Evolutionary conservation across 768 basidiomycete species (phyloP), one percentile per base, ranked within the genome.

Genomic region (Psilocybe subaeruginosa): DNA sequence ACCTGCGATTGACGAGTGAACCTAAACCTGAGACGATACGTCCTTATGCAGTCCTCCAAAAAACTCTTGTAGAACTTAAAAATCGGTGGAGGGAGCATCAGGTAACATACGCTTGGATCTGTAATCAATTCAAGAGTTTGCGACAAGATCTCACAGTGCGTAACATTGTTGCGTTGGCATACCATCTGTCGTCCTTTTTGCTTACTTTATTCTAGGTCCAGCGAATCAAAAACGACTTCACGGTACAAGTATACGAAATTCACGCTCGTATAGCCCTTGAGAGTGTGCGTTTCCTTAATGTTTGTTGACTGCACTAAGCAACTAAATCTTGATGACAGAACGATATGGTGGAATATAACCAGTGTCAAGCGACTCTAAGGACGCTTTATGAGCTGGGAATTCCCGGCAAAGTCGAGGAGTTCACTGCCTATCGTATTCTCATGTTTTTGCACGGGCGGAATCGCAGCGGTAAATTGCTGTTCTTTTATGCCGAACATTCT

Each of bases 301-400:
- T 50, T 56, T 33, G 11, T 27, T 27, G 3, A 50, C 14, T 39
- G 12, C 46, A 23, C n/a, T 53, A 27, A 35, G 56, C 54, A 56
- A 54, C 58, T 59, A 58, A 54, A 43, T 31, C 43, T 14, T 5
- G 47, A 43, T 45, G 59, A 12, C 75, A 99, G 97, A 86, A 83
- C 70, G 97, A 99, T 74, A 92, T 99, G 83, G 95, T 97, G 66
- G 97, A 99, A 84, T 99, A 97, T 73, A 99, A 97, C 74, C 93
- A 96, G 75, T 99, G 97, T 76, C 95, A 98, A 74, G 91, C 91
- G 31, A 91, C 93, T 65, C 79, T 99, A 47, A 91, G 90, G 70
- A 84, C 85, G 54, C 85, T 99, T 27, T 99, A 99, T 75, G 95
- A 97, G 65, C 86, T 96, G 59, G 95, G 95, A 45, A 88, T 99